Percentiles rank a stretch among this genome's conserved stretches.
These are phyloP conservation scores for Colletotrichum incanum DNA, from an alignment of 2,329 filamentous ascomycete species.

Conservation along the genomic window DNA sequence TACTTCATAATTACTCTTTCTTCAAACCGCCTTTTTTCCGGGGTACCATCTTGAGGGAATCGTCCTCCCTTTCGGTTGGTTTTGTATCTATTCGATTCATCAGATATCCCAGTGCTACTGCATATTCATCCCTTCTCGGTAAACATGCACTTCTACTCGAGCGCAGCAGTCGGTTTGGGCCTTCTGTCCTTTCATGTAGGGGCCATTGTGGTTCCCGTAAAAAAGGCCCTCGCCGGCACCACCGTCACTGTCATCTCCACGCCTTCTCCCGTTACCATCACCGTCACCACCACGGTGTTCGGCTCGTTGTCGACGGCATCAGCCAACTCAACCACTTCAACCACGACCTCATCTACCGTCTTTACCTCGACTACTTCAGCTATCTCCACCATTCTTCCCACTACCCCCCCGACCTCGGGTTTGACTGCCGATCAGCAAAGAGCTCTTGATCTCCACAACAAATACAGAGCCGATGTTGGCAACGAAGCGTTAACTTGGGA, in stretches of 20 bases:
- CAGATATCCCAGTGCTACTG: background rate
- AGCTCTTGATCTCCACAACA: constrained; percentile 25
- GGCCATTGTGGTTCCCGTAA: background rate
- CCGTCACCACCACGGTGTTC: background rate
- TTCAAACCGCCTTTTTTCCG: background rate
- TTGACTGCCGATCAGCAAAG: constrained; percentile 13
- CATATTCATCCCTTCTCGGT: background rate
- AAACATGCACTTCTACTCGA: constrained; percentile 4
- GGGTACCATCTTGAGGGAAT: background rate
- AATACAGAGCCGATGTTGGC: background rate
- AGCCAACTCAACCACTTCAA: background rate
- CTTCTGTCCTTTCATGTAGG: background rate
- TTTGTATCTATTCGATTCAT: background rate
- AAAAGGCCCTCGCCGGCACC: background rate
- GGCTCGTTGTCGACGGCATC: background rate
- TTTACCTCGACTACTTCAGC: background rate
- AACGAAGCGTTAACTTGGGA: constrained; percentile 5
- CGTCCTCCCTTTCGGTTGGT: background rate
- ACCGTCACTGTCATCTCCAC: background rate
- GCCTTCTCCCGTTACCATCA: background rate
- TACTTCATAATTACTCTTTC: background rate
- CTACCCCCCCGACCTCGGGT: background rate
- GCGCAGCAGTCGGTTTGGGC: background rate
- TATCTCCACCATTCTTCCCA: background rate
- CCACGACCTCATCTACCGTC: background rate